Base-by-base conservation (phyloP, 2,329 filamentous ascomycete species). In the Talaromyces funiculosus region DNA sequence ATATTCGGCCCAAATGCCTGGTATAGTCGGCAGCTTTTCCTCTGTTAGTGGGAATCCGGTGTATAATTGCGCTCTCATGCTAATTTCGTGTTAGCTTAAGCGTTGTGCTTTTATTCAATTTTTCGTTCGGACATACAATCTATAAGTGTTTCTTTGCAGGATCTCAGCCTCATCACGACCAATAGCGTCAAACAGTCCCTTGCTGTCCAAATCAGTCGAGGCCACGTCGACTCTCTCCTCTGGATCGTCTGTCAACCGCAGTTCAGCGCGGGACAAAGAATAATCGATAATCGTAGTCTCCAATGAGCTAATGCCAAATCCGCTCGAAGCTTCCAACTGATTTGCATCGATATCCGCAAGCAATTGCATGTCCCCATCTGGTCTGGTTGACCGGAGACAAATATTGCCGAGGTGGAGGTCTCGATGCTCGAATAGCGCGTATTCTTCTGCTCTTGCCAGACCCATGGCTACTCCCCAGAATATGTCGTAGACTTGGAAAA, bases 241-340 rank as follows among this genome's bases (percentile, higher is more conserved):
- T 0, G 64, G 42, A 14, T 70, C 66, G 49, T 71, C 66, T 9
- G 64, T 65, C 9, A 66, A 47, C 7, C 67, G 57, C 61, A 86
- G 73, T 24, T 80, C 77, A 1, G 84, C 84, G n/a, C 86, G 81
- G 1, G 85, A 87, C 37, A 88, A 79, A 1, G 86, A 87, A 70
- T 88, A 88, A 69, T 88, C 86, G 65, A 88, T 88, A 24, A 88
- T 80, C 0, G 86, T 87, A 1, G 84, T 84, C 65, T 86, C 82
- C 3, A 87, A 72, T 1, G 77, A 76, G 14, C 82, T 84, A 60
- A 84, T 78, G 2, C 80, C 78, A 24, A 86, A 73, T 20, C 74
- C 74, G 61, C 79, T 72, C 1, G 70, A 68, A 18, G 71, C 71
- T n/a, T 68, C 63, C 12, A 71, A 66, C 20, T 67, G 64, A 18